Percentiles rank a stretch among this genome's conserved stretches.
These are phyloP conservation scores for Trypanosoma conorhini DNA, from an alignment of 208 protist species.

Conservation along the genomic window DNA sequence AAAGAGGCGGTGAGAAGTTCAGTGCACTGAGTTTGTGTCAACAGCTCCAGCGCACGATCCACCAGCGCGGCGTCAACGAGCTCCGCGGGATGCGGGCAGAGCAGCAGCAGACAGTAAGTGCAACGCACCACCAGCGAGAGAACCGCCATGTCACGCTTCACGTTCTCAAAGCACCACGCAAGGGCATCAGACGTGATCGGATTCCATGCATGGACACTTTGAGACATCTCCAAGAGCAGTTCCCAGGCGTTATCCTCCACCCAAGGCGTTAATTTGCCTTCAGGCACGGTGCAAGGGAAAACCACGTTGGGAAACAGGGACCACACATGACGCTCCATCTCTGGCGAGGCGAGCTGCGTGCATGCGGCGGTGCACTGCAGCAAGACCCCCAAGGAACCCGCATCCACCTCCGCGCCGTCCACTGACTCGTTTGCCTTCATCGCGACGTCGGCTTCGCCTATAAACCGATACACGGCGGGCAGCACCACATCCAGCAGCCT, in stretches of 20 bases:
- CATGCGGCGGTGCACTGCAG: constrained; percentile 60
- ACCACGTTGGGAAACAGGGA: constrained; percentile 47
- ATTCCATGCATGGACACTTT: constrained; percentile 29
- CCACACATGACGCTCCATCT: constrained; percentile 41
- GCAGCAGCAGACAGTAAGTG: constrained; percentile 49
- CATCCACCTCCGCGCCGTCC: constrained; percentile 17
- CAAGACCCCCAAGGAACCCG: constrained; percentile 46
- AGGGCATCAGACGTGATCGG: constrained; percentile 33
- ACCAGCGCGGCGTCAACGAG: constrained; percentile 17
- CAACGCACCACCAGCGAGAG: constrained; percentile 53
- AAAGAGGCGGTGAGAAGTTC: constrained; percentile 36
- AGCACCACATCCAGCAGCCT: constrained; percentile 58
- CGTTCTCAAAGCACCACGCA: constrained; percentile 45
- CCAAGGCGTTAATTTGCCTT: constrained; percentile 43
- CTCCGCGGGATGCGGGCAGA: constrained; percentile 34
- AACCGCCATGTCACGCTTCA: constrained; percentile 47
- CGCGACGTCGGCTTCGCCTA: constrained; percentile 16
- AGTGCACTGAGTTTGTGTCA: constrained; percentile 32
- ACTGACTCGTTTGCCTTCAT: not conserved
- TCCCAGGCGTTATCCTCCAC: constrained; percentile 85
- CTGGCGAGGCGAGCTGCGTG: constrained; percentile 24
- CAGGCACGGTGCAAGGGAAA: constrained; percentile 52
- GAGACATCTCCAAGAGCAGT: constrained; percentile 56
- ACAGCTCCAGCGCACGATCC: constrained; percentile 30
- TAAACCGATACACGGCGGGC: constrained; percentile 34